phyloP scores from a whole-genome alignment of 2,329 filamentous ascomycete species.

The Colletotrichum liaoningense region DNA sequence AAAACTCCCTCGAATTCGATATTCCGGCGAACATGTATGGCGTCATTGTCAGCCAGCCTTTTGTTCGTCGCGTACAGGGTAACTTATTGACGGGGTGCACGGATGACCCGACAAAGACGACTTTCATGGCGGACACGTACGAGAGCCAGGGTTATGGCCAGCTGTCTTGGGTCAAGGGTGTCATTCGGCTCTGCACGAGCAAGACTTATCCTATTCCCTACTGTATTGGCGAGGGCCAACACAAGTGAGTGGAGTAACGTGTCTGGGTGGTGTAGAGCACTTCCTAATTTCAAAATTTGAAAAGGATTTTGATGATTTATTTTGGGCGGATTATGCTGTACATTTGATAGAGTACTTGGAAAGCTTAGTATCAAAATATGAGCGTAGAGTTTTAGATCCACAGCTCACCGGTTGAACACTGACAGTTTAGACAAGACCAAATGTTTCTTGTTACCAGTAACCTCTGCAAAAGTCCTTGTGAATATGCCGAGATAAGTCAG shows the following conservation, averaged over 20 bases:
- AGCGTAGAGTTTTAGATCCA: no score
- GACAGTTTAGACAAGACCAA: no score
- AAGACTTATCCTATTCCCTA: constrained; percentile 48
- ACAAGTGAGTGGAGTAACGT: background rate
- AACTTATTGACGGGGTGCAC: constrained; percentile 47
- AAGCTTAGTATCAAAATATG: no score
- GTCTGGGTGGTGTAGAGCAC: no score
- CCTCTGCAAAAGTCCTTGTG: no score
- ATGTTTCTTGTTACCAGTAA: no score
- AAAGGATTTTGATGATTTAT: no score
- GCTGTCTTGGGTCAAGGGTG: constrained; percentile 52
- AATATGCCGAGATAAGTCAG: no score
- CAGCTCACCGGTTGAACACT: no score
- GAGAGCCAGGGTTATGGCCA: constrained; percentile 43
- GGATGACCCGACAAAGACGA: constrained; percentile 40
- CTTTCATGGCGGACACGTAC: constrained; percentile 49
- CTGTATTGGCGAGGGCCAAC: constrained; percentile 48
- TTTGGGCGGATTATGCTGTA: no score
- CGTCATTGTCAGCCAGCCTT: constrained; percentile 51
- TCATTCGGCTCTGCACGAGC: constrained; percentile 50
- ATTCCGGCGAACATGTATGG: constrained; percentile 50
- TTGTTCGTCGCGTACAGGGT: constrained; percentile 45
- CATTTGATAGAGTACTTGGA: no score
- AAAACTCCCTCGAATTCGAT: constrained; percentile 43
- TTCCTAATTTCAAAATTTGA: no score